Percentiles rank a stretch among this genome's conserved stretches.
phyloP scores from a whole-genome alignment of 2,329 filamentous ascomycete species.

The Fusarium sp. region DNA sequence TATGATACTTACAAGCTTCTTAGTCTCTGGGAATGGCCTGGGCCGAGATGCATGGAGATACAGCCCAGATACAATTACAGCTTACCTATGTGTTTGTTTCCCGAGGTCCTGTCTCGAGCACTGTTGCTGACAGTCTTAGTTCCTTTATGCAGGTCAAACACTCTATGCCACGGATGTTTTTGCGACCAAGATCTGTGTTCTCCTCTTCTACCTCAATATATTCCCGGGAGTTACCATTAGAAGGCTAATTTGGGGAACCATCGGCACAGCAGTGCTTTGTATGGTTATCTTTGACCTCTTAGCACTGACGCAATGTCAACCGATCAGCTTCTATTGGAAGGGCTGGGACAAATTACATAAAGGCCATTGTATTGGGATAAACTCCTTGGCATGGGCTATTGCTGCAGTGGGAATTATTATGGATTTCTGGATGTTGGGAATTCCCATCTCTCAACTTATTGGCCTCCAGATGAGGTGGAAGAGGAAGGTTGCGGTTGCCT shows the following conservation, averaged over 20 bases:
- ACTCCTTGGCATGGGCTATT: slow-evolving; percentile 22
- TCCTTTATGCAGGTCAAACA: slow-evolving; percentile 18
- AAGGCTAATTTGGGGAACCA: slow-evolving; percentile 25
- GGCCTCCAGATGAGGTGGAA: slow-evolving; percentile 17
- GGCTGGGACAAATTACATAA: slow-evolving; percentile 12
- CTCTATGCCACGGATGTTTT: slow-evolving; percentile 29
- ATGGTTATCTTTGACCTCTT: slow-evolving; percentile 12
- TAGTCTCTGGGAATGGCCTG: slow-evolving; percentile 17
- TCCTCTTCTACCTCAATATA: slow-evolving; percentile 34
- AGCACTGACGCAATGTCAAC: slow-evolving; percentile 9
- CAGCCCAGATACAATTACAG: slow-evolving; percentile 4
- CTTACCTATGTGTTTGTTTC: background rate
- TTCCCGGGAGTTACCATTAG: slow-evolving; percentile 5
- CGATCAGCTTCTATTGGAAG: slow-evolving; percentile 23
- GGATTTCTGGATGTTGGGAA: slow-evolving; percentile 15
- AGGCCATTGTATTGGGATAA: slow-evolving; percentile 15
- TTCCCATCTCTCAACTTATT: slow-evolving; percentile 1
- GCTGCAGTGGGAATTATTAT: slow-evolving; percentile 7
- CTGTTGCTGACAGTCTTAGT: background rate
- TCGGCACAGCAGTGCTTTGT: background rate
- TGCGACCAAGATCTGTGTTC: slow-evolving; percentile 21
- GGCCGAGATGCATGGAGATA: slow-evolving; percentile 24
- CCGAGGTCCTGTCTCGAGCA: rapidly evolving
- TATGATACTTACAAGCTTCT: background rate
- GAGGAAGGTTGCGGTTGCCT: slow-evolving; percentile 12